These are phyloP conservation scores for Lactarius akahatsu DNA, from an alignment of 768 basidiomycete species.

Conservation along the genomic window DNA sequence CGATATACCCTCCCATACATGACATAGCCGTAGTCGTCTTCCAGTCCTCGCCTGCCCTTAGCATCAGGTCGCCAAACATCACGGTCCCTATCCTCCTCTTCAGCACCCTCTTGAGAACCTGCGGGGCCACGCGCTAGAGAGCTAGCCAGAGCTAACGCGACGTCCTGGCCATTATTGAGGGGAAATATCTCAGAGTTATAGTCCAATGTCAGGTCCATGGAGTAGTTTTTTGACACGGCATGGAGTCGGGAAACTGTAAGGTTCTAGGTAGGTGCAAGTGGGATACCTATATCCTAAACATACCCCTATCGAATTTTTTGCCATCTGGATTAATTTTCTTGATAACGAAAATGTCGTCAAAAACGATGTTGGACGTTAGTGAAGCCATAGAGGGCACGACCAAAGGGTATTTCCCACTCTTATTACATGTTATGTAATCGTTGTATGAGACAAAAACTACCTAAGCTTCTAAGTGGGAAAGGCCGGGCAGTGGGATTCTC, in stretches of 20 bases:
- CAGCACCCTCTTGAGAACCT: constrained; percentile 50
- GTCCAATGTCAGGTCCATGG: constrained; percentile 92
- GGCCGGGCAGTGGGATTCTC: constrained; percentile 66
- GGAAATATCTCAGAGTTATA: constrained; percentile 92
- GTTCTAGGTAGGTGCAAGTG: constrained; percentile 6
- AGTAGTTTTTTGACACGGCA: constrained; percentile 86
- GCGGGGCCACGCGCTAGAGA: constrained; percentile 64
- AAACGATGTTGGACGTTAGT: constrained; percentile 70
- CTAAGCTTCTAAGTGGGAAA: constrained; percentile 41
- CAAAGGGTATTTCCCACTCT: background rate
- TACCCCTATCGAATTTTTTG: constrained; percentile 97
- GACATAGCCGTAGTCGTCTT: constrained; percentile 97
- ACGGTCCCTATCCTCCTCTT: constrained; percentile 67
- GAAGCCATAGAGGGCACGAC: constrained; percentile 21
- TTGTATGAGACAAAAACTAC: constrained; percentile 25
- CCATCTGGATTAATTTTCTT: constrained; percentile 86
- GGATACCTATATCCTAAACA: constrained; percentile 31
- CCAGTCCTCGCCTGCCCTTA: constrained; percentile 75
- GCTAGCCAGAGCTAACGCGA: constrained; percentile 84
- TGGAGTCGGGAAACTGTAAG: constrained; percentile 82
- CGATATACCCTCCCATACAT: constrained; percentile 99
- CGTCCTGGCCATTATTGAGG: constrained; percentile 60
- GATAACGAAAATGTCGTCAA: constrained; percentile 92
- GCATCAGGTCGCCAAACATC: constrained; percentile 85
- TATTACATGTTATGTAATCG: constrained; percentile 5